These are phyloP conservation scores for Xanthoparmelia taractica DNA, from an alignment of 495 filamentous ascomycete species.

Conservation along the genomic window DNA sequence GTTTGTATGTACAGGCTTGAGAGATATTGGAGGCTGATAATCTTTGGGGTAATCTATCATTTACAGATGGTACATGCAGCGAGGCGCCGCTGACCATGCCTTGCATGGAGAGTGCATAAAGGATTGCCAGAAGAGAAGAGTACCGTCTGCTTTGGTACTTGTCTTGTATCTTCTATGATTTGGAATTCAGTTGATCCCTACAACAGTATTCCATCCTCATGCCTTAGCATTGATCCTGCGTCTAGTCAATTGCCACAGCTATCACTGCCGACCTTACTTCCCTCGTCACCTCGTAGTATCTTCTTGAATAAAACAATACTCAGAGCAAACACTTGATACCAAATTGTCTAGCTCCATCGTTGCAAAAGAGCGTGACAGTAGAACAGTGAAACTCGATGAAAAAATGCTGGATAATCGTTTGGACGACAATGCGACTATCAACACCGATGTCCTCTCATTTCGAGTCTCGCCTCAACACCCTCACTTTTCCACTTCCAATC, in stretches of 20 bases:
- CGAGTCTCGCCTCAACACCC: constrained; percentile 2
- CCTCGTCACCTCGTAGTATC: neutral
- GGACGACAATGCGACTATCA: neutral
- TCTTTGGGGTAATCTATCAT: neutral
- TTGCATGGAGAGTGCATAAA: neutral
- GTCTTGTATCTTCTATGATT: neutral
- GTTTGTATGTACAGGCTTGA: neutral
- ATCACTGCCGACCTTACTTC: neutral
- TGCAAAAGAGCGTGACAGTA: neutral
- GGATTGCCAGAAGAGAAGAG: neutral
- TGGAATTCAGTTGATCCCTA: neutral
- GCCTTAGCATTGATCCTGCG: neutral
- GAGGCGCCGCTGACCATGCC: neutral
- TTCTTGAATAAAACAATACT: neutral
- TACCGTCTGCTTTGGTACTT: neutral
- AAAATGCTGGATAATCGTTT: neutral
- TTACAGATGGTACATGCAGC: neutral
- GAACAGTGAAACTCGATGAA: neutral
- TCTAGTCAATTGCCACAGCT: neutral
- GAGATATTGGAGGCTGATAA: neutral
- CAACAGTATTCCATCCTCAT: too few relatives aligned
- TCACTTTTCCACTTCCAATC: neutral
- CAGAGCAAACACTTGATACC: neutral
- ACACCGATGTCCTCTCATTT: neutral
- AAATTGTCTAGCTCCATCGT: neutral